These are phyloP conservation scores for Fusarium domesticum DNA, from an alignment of 2,329 filamentous ascomycete genomes.

Conservation along the genomic window DNA sequence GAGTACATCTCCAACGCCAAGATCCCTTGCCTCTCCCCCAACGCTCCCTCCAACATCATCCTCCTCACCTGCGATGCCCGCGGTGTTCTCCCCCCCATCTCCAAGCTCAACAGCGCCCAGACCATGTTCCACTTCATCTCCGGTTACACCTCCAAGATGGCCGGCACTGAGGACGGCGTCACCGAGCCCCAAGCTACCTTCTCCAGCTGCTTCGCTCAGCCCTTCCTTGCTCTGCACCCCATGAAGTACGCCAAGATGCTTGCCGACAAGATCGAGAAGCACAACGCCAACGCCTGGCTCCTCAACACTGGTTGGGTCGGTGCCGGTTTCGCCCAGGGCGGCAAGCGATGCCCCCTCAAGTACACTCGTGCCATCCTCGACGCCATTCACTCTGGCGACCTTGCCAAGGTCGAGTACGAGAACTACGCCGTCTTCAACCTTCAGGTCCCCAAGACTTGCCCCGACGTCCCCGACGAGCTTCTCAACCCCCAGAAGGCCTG, in stretches of 20 bases:
- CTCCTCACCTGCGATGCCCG: slow-evolving; percentile 97
- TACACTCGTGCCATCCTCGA: slow-evolving; percentile 98
- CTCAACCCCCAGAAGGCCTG: slow-evolving; percentile 93
- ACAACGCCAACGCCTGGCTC: slow-evolving; percentile 96
- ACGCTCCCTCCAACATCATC: slow-evolving; percentile 95
- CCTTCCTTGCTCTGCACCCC: slow-evolving; percentile 96
- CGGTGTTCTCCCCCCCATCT: slow-evolving; percentile 95
- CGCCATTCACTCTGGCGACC: slow-evolving; percentile 94
- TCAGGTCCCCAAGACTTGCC: slow-evolving; percentile 87
- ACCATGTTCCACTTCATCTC: slow-evolving; percentile 99
- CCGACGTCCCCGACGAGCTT: slow-evolving; percentile 83
- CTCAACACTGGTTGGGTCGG: slow-evolving; percentile 98
- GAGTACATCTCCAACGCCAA: slow-evolving; percentile 99
- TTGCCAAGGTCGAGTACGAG: slow-evolving; percentile 91
- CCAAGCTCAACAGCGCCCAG: slow-evolving; percentile 89
- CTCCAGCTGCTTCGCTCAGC: slow-evolving; percentile 98
- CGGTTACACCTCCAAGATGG: slow-evolving; percentile 99
- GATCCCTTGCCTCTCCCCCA: slow-evolving; percentile 86
- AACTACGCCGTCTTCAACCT: slow-evolving; percentile 97
- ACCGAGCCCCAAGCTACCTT: slow-evolving; percentile 98
- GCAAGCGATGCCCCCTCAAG: slow-evolving; percentile 96
- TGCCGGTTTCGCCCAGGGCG: slow-evolving; percentile 83
- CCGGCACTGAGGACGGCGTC: slow-evolving; percentile 94
- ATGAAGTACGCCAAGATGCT: slow-evolving; percentile 99
- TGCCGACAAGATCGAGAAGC: slow-evolving; percentile 92